Evolutionary conservation across 192 early-diverging fungal species (phyloP), one percentile per base, ranked within the genome.

Genomic region (Coemansia sp.): DNA sequence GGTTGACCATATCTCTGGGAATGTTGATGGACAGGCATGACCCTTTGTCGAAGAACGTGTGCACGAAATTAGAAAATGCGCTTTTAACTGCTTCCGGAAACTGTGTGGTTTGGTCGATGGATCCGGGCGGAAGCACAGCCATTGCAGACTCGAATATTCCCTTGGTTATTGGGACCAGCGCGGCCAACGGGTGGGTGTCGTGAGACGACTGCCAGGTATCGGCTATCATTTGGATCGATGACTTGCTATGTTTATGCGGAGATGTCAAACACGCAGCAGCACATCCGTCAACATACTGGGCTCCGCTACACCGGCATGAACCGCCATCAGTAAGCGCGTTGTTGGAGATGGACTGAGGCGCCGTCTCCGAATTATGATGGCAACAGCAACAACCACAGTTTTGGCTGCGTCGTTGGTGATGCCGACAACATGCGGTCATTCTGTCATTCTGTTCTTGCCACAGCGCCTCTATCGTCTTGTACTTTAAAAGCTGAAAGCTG

Each of bases 101-200:
- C 40, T 15, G 53, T 6, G 76, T 74, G 36, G 10, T 57, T 35
- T 71, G 41, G 62, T 71, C 62, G 20, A 79, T 34, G 22, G 65
- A 17, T 29, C 32, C 36, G 3, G 56, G 52, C 9, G 76, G 71
- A 52, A 79, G 65, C 10, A 70, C 45, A 17, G 66, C 46, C 61
- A 70, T 61, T 14, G 71, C 68, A 29, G 76, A 79, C 40, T 79
- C 76, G n/a, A 71, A 50, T 52, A 79, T 74, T 14, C 76, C 76
- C 11, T 67, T 69, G 46, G 71, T 74, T n/a, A 79, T 55, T 23
- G 76, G 76, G 22, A 60, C 62, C 14, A 48, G 23, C 20, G 56
- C 17, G 1, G 66, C 57, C 22, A 72, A 45, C 0, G 70, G 67
- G 29, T 69, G 66, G 58, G 36, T 57, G 35, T 70, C 69, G 13